Evolutionary conservation across 257 asterid species (phyloP).

Genomic region (Salvia hispanica): DNA sequence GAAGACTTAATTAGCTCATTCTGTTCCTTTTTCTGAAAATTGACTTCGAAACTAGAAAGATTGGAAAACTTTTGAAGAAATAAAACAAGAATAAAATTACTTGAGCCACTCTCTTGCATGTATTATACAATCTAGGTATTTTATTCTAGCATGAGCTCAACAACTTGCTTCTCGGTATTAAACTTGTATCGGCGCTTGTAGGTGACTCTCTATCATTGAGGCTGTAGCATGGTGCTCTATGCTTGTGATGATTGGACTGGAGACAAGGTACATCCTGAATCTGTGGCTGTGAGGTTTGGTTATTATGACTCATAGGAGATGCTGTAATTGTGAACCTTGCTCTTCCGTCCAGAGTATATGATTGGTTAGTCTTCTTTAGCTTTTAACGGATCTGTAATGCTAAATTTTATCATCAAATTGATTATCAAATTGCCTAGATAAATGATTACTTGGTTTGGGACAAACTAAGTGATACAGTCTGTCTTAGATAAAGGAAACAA

Average conservation of each 20-base stretch:
- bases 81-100: background rate
- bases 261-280: conserved; percentile 75
- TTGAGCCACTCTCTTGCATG: background rate
- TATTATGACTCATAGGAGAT: conserved; percentile 80
- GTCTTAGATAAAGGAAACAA: conserved; percentile 3
- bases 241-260: conserved; percentile 71
- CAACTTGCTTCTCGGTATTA: conserved; percentile 11
- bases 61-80: conserved; percentile 8
- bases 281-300: conserved; percentile 90
- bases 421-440: background rate
- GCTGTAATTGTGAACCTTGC: conserved; percentile 73
- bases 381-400: background rate
- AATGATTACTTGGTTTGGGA: background rate
- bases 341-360: conserved; percentile 55
- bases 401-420: background rate
- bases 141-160: conserved; percentile 11
- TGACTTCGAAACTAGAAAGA: background rate
- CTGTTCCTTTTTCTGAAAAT: too few species aligned
- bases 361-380: conserved; percentile 57
- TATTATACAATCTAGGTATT: conserved; percentile 5
- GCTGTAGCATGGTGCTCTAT: conserved; percentile 82
- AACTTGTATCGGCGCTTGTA: conserved; percentile 34
- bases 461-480: background rate
- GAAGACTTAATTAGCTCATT: too few species aligned
- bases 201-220: conserved; percentile 69